phyloP scores from a whole-genome alignment of 495 filamentous ascomycete species.

The Lasiosphaeris hirsuta region DNA sequence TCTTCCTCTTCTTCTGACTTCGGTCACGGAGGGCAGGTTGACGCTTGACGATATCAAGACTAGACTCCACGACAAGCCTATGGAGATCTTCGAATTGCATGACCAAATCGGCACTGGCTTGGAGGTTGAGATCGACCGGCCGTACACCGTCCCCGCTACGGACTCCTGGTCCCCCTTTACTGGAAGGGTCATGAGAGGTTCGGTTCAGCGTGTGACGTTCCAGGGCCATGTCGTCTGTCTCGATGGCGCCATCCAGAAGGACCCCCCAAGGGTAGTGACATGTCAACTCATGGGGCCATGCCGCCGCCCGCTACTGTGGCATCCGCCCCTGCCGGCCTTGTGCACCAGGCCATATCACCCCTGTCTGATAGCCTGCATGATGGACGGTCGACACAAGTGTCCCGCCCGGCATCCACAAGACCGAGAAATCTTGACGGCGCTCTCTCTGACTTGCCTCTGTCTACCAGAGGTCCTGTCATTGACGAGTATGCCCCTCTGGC shows the following conservation, averaged over 20 bases:
- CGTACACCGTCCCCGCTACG: constrained; percentile 55
- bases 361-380: constrained; percentile 25
- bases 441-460: constrained; percentile 14
- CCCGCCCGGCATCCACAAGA: constrained; percentile 17
- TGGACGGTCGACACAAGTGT: constrained; percentile 14
- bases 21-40: constrained; percentile 70
- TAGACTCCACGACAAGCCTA: constrained; percentile 76
- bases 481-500: constrained; percentile 56
- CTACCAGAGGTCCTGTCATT: constrained; percentile 19
- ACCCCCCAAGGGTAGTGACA: constrained; percentile 64
- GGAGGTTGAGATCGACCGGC: constrained; percentile 71
- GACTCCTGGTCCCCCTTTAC: constrained; percentile 71
- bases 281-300: constrained; percentile 66
- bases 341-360: constrained; percentile 37
- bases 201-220: constrained; percentile 77
- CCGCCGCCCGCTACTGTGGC: constrained; percentile 41
- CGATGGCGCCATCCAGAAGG: constrained; percentile 60
- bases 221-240: constrained; percentile 73
- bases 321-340: constrained; percentile 55
- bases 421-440: constrained; percentile 22
- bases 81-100: constrained; percentile 82
- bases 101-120: constrained; percentile 72
- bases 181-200: constrained; percentile 66
- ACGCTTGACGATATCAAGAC: constrained; percentile 69
- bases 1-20: constrained; percentile 73